These are phyloP conservation scores for Tulasnella sp. DNA, from an alignment of 768 basidiomycete species.

Conservation along the genomic window DNA sequence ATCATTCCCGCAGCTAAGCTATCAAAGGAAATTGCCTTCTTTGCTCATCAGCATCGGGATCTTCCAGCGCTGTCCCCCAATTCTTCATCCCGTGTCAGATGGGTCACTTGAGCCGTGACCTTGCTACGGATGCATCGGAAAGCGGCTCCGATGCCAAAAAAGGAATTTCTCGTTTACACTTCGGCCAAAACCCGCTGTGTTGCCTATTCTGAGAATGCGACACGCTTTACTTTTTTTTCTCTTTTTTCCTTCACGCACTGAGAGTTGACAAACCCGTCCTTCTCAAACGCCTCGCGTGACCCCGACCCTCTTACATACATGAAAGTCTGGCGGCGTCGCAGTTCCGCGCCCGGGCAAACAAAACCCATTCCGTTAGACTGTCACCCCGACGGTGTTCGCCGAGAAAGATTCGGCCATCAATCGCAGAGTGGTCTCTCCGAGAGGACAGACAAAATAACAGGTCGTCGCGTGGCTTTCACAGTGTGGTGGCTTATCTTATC, in stretches of 20 bases:
- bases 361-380: no score
- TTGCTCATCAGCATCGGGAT: not conserved
- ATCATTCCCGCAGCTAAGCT: slow-evolving; percentile 2
- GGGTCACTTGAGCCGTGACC: not conserved
- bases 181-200: not conserved
- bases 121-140: not conserved
- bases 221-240: not conserved
- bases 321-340: no score
- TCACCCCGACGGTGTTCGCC: no score
- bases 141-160: not conserved
- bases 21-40: not conserved
- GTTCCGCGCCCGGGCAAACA: no score
- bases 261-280: not conserved
- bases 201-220: not conserved
- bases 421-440: no score
- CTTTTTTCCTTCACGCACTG: not conserved
- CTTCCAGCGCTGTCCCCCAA: not conserved
- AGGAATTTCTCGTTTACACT: not conserved
- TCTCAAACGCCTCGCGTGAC: not conserved
- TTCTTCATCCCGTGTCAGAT: not conserved
- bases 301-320: not conserved
- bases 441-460: not conserved
- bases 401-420: no score
- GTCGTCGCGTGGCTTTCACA: not conserved
- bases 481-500: not conserved